Conservation (phyloP, 176 grass and related monocot genomes). For the Saccharum spontaneum region DNA sequence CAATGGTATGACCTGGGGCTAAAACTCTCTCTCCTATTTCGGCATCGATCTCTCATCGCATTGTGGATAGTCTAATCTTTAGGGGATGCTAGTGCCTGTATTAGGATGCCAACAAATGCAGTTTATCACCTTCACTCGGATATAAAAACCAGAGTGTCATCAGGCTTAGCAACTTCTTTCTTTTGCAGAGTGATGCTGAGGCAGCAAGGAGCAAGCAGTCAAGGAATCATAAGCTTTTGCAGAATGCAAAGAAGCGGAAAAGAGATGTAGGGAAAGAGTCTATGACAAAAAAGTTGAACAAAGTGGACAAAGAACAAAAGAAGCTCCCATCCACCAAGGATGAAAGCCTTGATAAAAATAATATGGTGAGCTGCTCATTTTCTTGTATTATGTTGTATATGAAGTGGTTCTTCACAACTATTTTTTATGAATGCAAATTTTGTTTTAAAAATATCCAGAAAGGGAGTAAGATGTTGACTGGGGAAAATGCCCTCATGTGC, state of each 20-base stretch:
- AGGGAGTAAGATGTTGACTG: slow-evolving; percentile 34
- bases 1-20: not conserved
- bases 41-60: not conserved
- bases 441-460: slow-evolving; percentile 26
- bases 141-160: not conserved
- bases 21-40: not conserved
- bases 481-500: slow-evolving; percentile 56
- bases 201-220: not conserved
- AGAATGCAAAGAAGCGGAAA: not conserved
- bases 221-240: not conserved
- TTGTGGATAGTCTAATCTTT: not conserved
- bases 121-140: not conserved
- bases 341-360: not conserved
- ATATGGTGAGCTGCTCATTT: slow-evolving; percentile 22
- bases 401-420: not conserved
- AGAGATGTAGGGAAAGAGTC: not conserved
- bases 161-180: slow-evolving; percentile 4
- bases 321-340: slow-evolving; percentile 1
- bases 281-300: slow-evolving; percentile 1
- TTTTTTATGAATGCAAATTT: not conserved
- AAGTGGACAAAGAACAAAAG: not conserved
- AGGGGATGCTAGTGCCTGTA: not conserved
- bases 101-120: not conserved
- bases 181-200: not conserved
- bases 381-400: not conserved